A percentile compares a stretch with the other conserved stretches of the same genome.
phyloP scores from a whole-genome alignment of 495 filamentous ascomycete species.

The Copromyces sp. region DNA sequence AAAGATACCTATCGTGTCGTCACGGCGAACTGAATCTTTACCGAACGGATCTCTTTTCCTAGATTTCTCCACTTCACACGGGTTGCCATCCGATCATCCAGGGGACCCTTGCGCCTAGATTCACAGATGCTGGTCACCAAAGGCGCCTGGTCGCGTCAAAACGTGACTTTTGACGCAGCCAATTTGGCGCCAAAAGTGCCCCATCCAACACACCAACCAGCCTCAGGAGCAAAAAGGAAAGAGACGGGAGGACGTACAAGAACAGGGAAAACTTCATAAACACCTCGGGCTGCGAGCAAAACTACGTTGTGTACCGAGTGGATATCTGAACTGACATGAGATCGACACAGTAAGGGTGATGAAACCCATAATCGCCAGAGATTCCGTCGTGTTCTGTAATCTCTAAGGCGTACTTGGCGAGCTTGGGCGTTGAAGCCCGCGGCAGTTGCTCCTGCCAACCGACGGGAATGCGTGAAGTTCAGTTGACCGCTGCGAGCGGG shows the following conservation, averaged over 20 bases:
- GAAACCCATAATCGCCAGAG: not conserved
- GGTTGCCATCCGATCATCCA: not conserved
- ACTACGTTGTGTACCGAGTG: not conserved
- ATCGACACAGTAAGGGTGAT: not conserved
- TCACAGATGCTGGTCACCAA: not conserved
- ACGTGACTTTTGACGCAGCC: not conserved
- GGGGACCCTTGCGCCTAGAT: not conserved
- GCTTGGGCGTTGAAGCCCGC: not conserved
- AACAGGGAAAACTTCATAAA: not conserved
- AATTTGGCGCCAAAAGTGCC: not conserved
- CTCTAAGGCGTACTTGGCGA: not conserved
- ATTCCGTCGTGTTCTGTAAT: not conserved
- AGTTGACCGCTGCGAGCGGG: not conserved
- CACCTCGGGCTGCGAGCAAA: not conserved
- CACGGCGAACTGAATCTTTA: not conserved
- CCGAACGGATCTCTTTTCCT: not conserved
- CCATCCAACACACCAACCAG: not conserved
- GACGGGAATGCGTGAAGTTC: not conserved
- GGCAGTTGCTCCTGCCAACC: not conserved
- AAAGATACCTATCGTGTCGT: not conserved
- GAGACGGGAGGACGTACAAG: not conserved
- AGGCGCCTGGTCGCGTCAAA: not conserved
- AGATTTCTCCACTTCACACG: not conserved
- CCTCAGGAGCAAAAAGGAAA: not conserved
- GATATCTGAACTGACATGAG: not conserved